A percentile compares a stretch with the other conserved stretches of the same genome.
These are phyloP conservation scores for Cyclotella distinguenda DNA, from an alignment of 108 stramenopile genomes.

Conservation along the genomic window DNA sequence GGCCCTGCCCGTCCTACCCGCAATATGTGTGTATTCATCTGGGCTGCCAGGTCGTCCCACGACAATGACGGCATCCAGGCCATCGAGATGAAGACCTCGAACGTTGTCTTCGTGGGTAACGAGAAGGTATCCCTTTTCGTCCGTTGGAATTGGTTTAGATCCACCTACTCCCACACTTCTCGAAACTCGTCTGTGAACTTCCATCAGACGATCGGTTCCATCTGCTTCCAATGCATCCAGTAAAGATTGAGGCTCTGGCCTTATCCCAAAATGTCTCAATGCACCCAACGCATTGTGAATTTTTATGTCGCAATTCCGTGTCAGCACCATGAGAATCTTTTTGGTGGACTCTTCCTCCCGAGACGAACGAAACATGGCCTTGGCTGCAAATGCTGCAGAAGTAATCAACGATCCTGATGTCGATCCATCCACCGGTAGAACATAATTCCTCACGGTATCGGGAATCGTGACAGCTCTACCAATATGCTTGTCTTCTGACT, in stretches of 20 bases:
- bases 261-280: conserved; percentile 71
- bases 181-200: conserved; percentile 74
- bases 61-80: conserved; percentile 80
- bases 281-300: conserved; percentile 84
- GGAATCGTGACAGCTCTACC: conserved; percentile 83
- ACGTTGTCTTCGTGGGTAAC: conserved; percentile 91
- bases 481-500: conserved; percentile 38
- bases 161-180: conserved; percentile 79
- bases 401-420: conserved; percentile 73
- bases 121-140: conserved; percentile 61
- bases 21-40: conserved; percentile 95
- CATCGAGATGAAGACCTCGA: conserved; percentile 91
- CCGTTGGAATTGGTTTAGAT: conserved; percentile 16
- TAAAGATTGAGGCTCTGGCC: conserved; percentile 73
- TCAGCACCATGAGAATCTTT: conserved; percentile 73
- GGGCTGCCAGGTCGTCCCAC: conserved; percentile 82
- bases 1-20: conserved; percentile 91
- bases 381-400: conserved; percentile 61
- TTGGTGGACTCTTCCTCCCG: conserved; percentile 7
- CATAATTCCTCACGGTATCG: conserved; percentile 69
- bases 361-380: conserved; percentile 32
- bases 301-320: conserved; percentile 68
- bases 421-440: conserved; percentile 59
- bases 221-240: conserved; percentile 75
- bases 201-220: conserved; percentile 75